These are phyloP conservation scores for Penicillium capsulatum DNA, from an alignment of 2,329 filamentous ascomycete genomes.

Conservation along the genomic window DNA sequence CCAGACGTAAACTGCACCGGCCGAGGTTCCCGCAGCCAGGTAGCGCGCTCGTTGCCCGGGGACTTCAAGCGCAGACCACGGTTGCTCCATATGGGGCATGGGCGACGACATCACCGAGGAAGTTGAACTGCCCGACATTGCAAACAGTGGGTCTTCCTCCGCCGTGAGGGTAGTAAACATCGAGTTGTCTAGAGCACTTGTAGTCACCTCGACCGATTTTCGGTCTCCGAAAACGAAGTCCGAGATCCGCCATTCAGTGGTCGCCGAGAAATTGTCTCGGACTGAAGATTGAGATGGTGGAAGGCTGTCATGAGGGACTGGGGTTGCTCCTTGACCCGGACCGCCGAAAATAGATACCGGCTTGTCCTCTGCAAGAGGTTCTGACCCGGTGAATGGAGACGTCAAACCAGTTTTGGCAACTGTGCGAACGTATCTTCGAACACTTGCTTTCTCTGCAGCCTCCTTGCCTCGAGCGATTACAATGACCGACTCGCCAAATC, in stretches of 20 bases:
- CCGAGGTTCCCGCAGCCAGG: constrained; percentile 73
- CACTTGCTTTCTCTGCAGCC: constrained; percentile 50
- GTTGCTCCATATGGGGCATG: constrained; percentile 45
- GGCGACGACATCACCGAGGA: constrained; percentile 55
- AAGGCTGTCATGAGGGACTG: constrained; percentile 17
- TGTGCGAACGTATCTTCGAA: constrained; percentile 58
- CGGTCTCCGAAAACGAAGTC: constrained; percentile 59
- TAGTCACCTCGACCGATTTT: constrained; percentile 60
- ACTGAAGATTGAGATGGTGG: constrained; percentile 34
- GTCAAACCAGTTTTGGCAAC: constrained; percentile 34
- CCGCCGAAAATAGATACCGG: constrained; percentile 52
- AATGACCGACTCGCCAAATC: constrained; percentile 71
- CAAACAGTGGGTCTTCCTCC: constrained; percentile 72
- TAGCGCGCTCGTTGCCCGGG: constrained; percentile 81
- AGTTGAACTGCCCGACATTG: constrained; percentile 52
- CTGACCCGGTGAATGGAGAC: constrained; percentile 9
- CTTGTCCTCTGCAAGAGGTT: constrained; percentile 10
- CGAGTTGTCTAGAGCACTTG: constrained; percentile 70
- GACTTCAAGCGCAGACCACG: constrained; percentile 54
- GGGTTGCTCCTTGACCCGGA: constrained; percentile 25
- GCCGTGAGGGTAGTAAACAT: constrained; percentile 65
- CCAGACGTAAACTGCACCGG: constrained; percentile 76
- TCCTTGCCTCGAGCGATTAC: constrained; percentile 69
- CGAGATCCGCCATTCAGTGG: constrained; percentile 65
- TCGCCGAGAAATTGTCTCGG: constrained; percentile 30